Evolutionary conservation across 257 asterid genomes (phyloP).

Genomic region (Forsythia viridissima): DNA sequence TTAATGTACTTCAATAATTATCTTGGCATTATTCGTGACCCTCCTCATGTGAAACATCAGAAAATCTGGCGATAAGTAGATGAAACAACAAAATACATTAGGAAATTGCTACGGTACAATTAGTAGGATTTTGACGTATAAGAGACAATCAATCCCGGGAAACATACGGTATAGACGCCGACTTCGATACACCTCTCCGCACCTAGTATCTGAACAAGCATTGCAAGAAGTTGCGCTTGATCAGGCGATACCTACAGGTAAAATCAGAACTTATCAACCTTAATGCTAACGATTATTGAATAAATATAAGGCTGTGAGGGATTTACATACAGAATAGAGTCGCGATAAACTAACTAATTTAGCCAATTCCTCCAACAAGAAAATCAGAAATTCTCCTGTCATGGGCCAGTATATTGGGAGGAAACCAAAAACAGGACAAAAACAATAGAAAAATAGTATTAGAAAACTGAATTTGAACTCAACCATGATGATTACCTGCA

Average conservation of each 20-base stretch:
- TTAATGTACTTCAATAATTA: not conserved
- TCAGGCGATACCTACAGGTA: slow-evolving; percentile 80
- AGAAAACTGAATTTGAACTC: not conserved
- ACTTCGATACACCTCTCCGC: slow-evolving; percentile 93
- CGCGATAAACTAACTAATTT: not conserved
- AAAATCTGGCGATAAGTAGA: not conserved
- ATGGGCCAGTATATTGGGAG: not conserved
- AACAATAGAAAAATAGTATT: not conserved
- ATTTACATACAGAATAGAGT: not conserved
- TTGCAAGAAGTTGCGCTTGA: slow-evolving; percentile 93
- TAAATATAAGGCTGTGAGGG: not conserved
- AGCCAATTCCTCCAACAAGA: slow-evolving; percentile 7
- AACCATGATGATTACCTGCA: slow-evolving; percentile 59
- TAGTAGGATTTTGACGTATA: not conserved
- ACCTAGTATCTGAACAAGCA: slow-evolving; percentile 84
- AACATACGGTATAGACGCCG: slow-evolving; percentile 81
- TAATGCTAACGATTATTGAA: slow-evolving; percentile 6
- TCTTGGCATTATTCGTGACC: not conserved
- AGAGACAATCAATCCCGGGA: not conserved
- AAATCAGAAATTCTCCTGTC: not conserved
- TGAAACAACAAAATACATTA: not conserved
- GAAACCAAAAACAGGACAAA: slow-evolving; percentile 1
- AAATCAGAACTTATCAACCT: slow-evolving; percentile 7
- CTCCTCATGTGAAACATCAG: not conserved
- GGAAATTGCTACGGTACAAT: not conserved